Evolutionary conservation across 2,329 filamentous ascomycete species (phyloP), one percentile per base, ranked within the genome.

Genomic region (Botryotinia narcissicola): DNA sequence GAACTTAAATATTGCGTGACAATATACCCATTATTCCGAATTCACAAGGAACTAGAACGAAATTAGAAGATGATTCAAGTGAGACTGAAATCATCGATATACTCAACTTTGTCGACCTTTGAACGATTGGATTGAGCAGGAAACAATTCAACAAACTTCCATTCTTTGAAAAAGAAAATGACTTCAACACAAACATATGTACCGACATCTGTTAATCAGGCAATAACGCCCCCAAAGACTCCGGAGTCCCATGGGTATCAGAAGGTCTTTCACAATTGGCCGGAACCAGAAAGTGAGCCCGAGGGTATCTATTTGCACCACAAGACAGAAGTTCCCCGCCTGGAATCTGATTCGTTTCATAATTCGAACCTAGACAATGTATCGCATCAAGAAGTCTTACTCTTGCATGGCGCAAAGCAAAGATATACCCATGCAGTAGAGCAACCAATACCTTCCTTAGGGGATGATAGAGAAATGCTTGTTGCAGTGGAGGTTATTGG

Each of bases 401-500:
- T 89, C 29, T 79, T 89, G 3, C 84, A 87, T 76, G 86, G 82
- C 0, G 80, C 84, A 44, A 84, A 84, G 46, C 84, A 88, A 75
- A 84, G 83, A 69, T 90, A 90, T 75, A 78, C 83, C 32, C 77
- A 87, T 59, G 82, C 84, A 0, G 75, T 78, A 3, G 81, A 84
- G 9, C 83, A 88, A 77, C 79, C 81, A 2, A 80, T 89, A 9
- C 88, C 88, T 20, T 80, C 78, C 1, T 76, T 85, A 81, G 84
- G 69, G 82, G 83, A 61, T 89, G 90, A 93, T 77, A 81, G 74
- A 66, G 79, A 93, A 78, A 83, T 93, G 8, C 82, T 93, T 8
- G 86, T 93, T n/a, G 87, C 87, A 79, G 87, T 89, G 1, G 83
- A 86, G 54, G 78, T 75, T 10, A 70, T 93, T 77, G 92, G 92